Conservation (phyloP, 441 rosid genomes). For the Arabidopsis lyrata region DNA sequence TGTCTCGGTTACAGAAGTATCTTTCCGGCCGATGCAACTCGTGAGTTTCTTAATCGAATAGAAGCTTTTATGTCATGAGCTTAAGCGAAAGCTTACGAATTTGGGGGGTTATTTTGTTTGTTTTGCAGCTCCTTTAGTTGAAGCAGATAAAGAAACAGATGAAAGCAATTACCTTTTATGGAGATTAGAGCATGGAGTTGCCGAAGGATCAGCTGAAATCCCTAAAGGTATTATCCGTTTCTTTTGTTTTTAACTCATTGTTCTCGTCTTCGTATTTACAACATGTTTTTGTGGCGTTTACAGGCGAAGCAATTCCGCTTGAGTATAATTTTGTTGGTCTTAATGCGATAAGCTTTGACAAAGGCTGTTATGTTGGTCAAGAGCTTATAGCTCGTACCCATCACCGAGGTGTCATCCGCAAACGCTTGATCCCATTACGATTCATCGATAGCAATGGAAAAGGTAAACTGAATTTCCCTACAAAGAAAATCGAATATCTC, state of each 20-base stretch:
- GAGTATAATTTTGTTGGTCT: constrained; percentile 88
- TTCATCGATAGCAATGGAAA: constrained; percentile 61
- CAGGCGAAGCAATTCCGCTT: constrained; percentile 90
- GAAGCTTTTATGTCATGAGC: constrained; percentile 18
- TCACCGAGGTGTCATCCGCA: constrained; percentile 86
- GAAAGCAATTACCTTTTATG: constrained; percentile 70
- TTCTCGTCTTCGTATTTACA: neutral
- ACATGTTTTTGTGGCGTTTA: constrained; percentile 23
- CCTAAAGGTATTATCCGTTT: constrained; percentile 66
- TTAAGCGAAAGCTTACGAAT: neutral
- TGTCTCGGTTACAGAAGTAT: constrained; percentile 85
- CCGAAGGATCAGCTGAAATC: constrained; percentile 92
- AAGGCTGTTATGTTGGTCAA: constrained; percentile 97
- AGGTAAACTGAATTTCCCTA: constrained; percentile 47
- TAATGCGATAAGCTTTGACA: constrained; percentile 91
- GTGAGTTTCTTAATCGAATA: constrained; percentile 50
- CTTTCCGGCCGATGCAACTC: constrained; percentile 63
- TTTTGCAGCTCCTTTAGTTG: constrained; percentile 84
- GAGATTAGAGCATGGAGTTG: constrained; percentile 90
- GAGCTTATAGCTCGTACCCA: constrained; percentile 97
- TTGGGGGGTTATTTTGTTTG: constrained; percentile 17
- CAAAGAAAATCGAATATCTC: neutral
- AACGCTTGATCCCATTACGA: constrained; percentile 77
- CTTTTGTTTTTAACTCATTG: neutral
- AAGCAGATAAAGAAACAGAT: constrained; percentile 79